Conservation (phyloP, 2,329 filamentous ascomycete species). For the Karstenula rhodostoma region DNA sequence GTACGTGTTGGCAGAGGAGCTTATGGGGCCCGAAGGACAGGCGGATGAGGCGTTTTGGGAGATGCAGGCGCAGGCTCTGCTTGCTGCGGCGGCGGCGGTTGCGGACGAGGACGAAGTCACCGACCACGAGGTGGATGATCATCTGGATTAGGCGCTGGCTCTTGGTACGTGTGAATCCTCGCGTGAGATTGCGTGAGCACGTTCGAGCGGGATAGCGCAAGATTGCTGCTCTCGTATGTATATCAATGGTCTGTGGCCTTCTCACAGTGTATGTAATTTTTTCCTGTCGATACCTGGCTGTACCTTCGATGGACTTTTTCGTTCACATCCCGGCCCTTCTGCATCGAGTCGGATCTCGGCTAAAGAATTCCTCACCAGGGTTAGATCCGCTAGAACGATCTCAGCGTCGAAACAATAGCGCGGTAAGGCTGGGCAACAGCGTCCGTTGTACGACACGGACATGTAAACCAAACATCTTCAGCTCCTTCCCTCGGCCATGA, state of each 20-base stretch:
- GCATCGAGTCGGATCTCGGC: background rate
- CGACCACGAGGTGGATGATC: background rate
- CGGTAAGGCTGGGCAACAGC: too few relatives aligned
- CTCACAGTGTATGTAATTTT: too few relatives aligned
- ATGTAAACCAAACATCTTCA: too few relatives aligned
- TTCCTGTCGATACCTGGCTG: too few relatives aligned
- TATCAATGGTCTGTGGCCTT: background rate
- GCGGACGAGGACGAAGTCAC: background rate
- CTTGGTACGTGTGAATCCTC: background rate
- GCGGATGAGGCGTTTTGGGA: background rate
- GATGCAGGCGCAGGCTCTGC: slow-evolving; percentile 3
- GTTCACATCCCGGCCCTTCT: background rate
- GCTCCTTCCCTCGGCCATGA: too few relatives aligned
- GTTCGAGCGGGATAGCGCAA: background rate
- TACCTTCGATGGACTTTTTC: too few relatives aligned
- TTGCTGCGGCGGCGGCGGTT: background rate
- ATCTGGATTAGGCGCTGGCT: background rate
- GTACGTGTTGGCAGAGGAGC: background rate
- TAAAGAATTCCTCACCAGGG: background rate
- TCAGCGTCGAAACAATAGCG: background rate
- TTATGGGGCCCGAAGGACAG: background rate
- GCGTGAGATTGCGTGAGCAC: background rate
- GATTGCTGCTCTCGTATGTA: background rate
- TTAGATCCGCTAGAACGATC: background rate
- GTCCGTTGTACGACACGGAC: too few relatives aligned